Conservation (phyloP, 768 basidiomycete genomes). For the Boletus subcaerulescens region DNA sequence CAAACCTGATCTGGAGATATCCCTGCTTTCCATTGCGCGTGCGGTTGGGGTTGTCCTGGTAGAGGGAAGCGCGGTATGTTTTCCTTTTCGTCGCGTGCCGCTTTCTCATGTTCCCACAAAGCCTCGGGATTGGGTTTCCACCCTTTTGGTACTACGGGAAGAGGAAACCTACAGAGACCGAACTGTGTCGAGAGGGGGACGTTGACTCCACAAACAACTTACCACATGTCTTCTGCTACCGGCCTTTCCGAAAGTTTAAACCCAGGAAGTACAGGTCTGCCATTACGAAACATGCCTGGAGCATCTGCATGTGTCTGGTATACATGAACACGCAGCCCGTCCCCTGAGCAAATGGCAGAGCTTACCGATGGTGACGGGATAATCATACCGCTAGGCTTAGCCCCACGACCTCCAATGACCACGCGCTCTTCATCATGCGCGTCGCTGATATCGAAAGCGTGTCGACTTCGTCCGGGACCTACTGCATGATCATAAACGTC, state of each 20-base stretch:
- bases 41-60: conserved; percentile 30
- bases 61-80: conserved; percentile 30
- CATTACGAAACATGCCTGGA: conserved; percentile 64
- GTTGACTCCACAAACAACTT: conserved; percentile 22
- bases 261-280: conserved; percentile 66
- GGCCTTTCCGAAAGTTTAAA: conserved; percentile 71
- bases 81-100: conserved; percentile 42
- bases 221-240: conserved; percentile 71
- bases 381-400: conserved; percentile 8
- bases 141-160: conserved; percentile 76
- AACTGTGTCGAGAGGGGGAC: conserved; percentile 15
- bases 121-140: conserved; percentile 84
- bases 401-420: conserved; percentile 36
- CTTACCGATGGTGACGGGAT: conserved; percentile 14
- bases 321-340: conserved; percentile 9
- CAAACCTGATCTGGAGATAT: conserved; percentile 75
- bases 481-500: conserved; percentile 68
- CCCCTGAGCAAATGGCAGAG: background rate
- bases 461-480: conserved; percentile 40
- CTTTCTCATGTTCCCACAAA: conserved; percentile 61
- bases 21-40: conserved; percentile 53
- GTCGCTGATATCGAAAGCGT: conserved; percentile 65
- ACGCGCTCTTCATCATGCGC: conserved; percentile 62
- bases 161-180: conserved; percentile 60
- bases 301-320: conserved; percentile 15